Evolutionary conservation across 2,329 filamentous ascomycete genomes (phyloP).

Genomic region (Xylaria sp.): DNA sequence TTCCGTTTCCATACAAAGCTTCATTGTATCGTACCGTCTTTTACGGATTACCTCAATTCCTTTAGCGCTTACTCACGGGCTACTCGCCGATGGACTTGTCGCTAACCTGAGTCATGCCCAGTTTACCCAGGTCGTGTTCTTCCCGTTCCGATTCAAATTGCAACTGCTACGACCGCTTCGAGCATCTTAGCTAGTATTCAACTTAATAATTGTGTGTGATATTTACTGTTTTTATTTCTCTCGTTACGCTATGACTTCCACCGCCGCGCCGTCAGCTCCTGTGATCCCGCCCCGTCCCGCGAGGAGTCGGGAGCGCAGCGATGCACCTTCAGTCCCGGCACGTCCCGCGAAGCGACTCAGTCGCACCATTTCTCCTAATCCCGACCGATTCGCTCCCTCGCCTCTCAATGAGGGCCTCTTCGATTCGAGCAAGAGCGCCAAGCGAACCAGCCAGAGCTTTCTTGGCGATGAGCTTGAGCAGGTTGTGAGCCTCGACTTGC

Average conservation of each 20-base stretch:
- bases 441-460: conserved; percentile 36
- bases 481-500: conserved; percentile 72
- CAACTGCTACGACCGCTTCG: conserved; percentile 18
- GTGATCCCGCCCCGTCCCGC: conserved; percentile 52
- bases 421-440: conserved; percentile 38
- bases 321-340: conserved; percentile 67
- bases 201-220: neutral
- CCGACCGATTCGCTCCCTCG: conserved; percentile 76
- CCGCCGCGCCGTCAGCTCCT: conserved; percentile 46
- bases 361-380: conserved; percentile 70
- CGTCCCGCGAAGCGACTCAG: conserved; percentile 65
- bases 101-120: conserved; percentile 8
- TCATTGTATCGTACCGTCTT: neutral
- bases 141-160: conserved; percentile 18
- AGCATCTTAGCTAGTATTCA: conserved; percentile 23
- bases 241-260: conserved; percentile 42
- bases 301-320: conserved; percentile 40
- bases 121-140: conserved; percentile 19
- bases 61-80: conserved; percentile 1
- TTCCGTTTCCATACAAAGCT: neutral
- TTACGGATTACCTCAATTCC: neutral
- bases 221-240: conserved; percentile 2
- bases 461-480: conserved; percentile 48
- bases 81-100: conserved; percentile 3
- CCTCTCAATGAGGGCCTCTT: conserved; percentile 71